Base-by-base conservation (phyloP, 1,284 basidiomycete genomes). In the Pseudozyma sp. region DNA sequence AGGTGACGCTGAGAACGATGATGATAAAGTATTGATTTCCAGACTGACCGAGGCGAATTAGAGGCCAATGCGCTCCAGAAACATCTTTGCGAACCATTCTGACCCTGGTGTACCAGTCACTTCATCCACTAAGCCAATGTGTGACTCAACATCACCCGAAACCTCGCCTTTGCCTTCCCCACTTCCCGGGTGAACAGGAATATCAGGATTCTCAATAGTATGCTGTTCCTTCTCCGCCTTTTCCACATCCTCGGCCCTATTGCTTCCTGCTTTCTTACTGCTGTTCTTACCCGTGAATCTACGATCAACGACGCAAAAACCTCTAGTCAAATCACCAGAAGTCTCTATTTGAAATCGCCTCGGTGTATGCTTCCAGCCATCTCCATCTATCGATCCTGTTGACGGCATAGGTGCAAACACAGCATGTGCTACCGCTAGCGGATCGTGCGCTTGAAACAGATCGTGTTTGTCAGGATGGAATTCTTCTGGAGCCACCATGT, bases 391-490 rank as follows among this genome's bases (percentile, higher is more conserved):
- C 13, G 59, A 43, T 14, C 54, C 58, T 5, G 38, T 19, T 3
- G 48, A 25, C 2, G 63, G 56, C 55, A 77, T 13, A 5, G 64
- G 70, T 8, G 54, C 55, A 38, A 79, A 82, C 44, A 82, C 71
- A 45, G 80, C 78, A 55, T 84, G 79, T 2, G 80, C 81, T 0
- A 84, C 70, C 8, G 82, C 82, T 14, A 84, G 60, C 16, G 82
- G 82, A 56, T 84, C 82, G 50, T 84, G 82, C 14, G 77, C 78
- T 40, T 80, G 50, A 55, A 84, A 84, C 1, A 74, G 57, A 52
- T 84, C 82, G 50, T 82, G 69, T 52, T 52, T 34, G 25, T 70
- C 67, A 0, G 81, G 73, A 38, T 81, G 76, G 31, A 83, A 83
- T 19, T 66, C 72, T 19, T 75, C 59, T 1, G 75, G 71, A 13